Evolutionary conservation across 768 basidiomycete genomes (phyloP).

Genomic region (Holtermanniella nyarrowii): DNA sequence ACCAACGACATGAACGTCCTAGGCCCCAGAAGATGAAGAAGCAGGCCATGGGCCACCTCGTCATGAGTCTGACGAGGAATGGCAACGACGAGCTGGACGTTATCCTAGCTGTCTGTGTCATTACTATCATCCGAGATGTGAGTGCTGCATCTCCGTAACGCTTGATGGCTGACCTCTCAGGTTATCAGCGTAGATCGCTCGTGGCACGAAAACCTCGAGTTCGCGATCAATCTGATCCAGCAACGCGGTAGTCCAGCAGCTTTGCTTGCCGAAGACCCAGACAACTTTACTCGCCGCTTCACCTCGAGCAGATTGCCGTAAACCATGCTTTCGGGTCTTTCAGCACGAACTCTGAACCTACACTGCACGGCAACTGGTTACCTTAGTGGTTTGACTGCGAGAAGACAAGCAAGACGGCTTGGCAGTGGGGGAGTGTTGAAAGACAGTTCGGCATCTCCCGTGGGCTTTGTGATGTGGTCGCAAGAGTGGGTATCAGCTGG

Average conservation of each 20-base stretch:
- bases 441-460: slow-evolving; percentile 18
- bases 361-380: slow-evolving; percentile 25
- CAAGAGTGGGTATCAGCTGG: slow-evolving; percentile 20
- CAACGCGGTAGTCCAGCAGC: slow-evolving; percentile 26
- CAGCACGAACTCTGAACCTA: slow-evolving; percentile 26
- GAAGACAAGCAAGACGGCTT: slow-evolving; percentile 21
- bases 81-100: slow-evolving; percentile 8
- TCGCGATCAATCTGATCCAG: slow-evolving; percentile 22
- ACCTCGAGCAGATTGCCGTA: slow-evolving; percentile 25
- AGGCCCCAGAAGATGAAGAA: slow-evolving; percentile 21
- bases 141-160: background rate
- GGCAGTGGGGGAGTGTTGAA: slow-evolving; percentile 28
- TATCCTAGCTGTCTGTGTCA: slow-evolving; percentile 22
- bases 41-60: background rate
- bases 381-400: slow-evolving; percentile 30
- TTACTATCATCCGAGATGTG: slow-evolving; percentile 26
- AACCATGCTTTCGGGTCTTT: slow-evolving; percentile 32
- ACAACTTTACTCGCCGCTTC: slow-evolving; percentile 25
- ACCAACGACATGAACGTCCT: slow-evolving; percentile 18
- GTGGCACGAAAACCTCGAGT: slow-evolving; percentile 29
- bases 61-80: background rate
- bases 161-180: slow-evolving; percentile 3
- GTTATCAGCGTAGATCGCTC: slow-evolving; percentile 24
- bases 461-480: slow-evolving; percentile 25
- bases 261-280: slow-evolving; percentile 14